Base-by-base conservation (phyloP, 2,329 filamentous ascomycete species). In the Hypoxylon sp. region DNA sequence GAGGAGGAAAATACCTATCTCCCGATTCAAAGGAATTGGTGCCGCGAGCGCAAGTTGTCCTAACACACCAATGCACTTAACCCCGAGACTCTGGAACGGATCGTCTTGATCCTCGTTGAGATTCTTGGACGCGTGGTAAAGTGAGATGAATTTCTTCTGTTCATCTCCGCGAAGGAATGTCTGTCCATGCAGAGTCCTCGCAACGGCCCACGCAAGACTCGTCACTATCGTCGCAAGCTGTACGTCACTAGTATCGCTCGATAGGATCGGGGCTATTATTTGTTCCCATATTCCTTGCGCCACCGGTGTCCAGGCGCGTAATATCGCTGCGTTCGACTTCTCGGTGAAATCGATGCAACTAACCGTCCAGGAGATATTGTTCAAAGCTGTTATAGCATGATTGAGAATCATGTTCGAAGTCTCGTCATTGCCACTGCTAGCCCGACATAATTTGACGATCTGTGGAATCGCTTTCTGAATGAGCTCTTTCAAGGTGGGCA, bases 321-420 rank as follows among this genome's bases (percentile, higher is more conserved):
- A 82, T 61, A 91, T 82, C 62, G 81, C 80, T 3, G 82, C 79
- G 75, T 88, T 88, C 56, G 83, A 82, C n/a, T 80, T 79, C 32
- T 86, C 83, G 24, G 83, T 81, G 73, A 89, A 89, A 77, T 90
- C 88, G 71, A 89, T 80, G 72, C 86, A 85, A 7, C 87, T 89
- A 44, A 90, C 81, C 10, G 89, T 89, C 89, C 90, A 92, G 58
- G 89, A 83, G 58, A 91, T 86, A 78, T 92, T 92, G 81, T 88
- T 91, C 65, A 92, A 82, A 15, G 88, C 85, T 1, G 87, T 86
- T 24, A 92, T 79, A 17, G 89, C 86, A 70, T 86, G 83, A 19
- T 78, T 78, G 68, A 87, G 87, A 44, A 90, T 79, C 6, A 81
- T 75, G 11, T 82, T 59, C 6, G 74, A 76, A 15, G 79, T 74